Percentiles rank a stretch among this genome's conserved stretches.
Conservation (phyloP, 495 filamentous ascomycete genomes). For the Neurospora africana region DNA sequence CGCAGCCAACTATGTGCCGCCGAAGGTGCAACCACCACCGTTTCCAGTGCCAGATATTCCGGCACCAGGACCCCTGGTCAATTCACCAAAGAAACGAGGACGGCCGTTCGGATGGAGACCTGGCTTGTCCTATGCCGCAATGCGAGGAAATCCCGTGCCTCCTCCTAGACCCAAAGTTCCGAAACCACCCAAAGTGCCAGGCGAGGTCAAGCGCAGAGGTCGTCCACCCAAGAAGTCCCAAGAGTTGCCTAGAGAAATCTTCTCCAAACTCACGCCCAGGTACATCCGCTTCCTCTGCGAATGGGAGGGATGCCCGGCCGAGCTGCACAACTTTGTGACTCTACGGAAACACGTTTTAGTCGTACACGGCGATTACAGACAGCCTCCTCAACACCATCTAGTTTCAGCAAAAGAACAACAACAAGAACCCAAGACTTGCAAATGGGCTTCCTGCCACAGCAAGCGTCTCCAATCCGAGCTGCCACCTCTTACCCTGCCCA, state of each 20-base stretch:
- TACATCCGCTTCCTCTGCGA: constrained; percentile 26
- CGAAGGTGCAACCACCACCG: neutral
- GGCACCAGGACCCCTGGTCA: neutral
- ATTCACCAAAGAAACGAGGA: constrained; percentile 18
- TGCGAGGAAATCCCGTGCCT: neutral
- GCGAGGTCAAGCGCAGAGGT: constrained; percentile 12
- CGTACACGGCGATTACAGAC: constrained; percentile 30
- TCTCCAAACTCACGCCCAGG: constrained; percentile 12
- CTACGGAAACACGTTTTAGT: constrained; percentile 57
- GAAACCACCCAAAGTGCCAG: constrained; percentile 8
- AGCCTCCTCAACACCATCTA: neutral
- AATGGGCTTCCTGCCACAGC: neutral
- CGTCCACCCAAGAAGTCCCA: constrained; percentile 14
- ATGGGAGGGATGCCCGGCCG: constrained; percentile 45
- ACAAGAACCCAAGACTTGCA: constrained; percentile 7
- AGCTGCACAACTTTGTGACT: constrained; percentile 65
- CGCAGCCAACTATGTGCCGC: neutral
- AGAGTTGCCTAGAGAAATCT: constrained; percentile 15
- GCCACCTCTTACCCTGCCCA: constrained; percentile 8
- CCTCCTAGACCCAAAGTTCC: constrained; percentile 4
- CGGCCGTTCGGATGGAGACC: constrained; percentile 19
- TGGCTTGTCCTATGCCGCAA: constrained; percentile 11
- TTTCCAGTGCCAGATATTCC: neutral
- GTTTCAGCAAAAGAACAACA: neutral
- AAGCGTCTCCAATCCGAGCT: constrained; percentile 14